Conservation (phyloP, 495 filamentous ascomycete genomes). For the Amniculicola lignicola region DNA sequence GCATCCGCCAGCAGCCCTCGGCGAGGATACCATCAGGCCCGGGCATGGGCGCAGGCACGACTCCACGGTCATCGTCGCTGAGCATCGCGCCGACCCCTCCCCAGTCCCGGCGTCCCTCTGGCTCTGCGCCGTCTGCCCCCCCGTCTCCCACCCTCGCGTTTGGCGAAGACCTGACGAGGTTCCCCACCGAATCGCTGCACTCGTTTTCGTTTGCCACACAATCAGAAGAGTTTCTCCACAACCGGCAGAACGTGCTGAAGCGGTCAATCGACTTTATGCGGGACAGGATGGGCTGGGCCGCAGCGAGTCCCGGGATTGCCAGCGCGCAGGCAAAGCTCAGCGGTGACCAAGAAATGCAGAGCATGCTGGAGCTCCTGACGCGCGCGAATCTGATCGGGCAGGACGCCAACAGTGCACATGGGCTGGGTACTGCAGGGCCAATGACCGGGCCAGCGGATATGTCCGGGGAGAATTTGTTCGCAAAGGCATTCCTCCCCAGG, state of each 20-base stretch:
- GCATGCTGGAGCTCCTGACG: constrained; percentile 83
- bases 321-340: constrained; percentile 77
- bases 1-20: constrained; percentile 79
- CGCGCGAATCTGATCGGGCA: constrained; percentile 69
- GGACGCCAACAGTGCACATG: constrained; percentile 47
- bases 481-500: constrained; percentile 58
- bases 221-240: constrained; percentile 86
- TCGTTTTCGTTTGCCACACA: constrained; percentile 98
- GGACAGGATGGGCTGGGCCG: constrained; percentile 82
- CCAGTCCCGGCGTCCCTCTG: constrained; percentile 47
- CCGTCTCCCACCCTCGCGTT: constrained; percentile 65
- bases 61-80: constrained; percentile 63
- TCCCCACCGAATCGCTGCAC: constrained; percentile 93
- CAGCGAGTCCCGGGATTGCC: constrained; percentile 60
- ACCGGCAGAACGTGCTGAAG: constrained; percentile 87
- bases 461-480: constrained; percentile 73
- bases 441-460: constrained; percentile 72
- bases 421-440: constrained; percentile 53
- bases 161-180: constrained; percentile 83
- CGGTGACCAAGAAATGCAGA: constrained; percentile 82
- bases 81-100: constrained; percentile 49
- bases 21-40: constrained; percentile 17
- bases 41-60: constrained; percentile 46
- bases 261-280: constrained; percentile 96
- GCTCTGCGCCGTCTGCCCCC: constrained; percentile 55